A percentile compares a stretch with the other conserved stretches of the same genome.
These are phyloP conservation scores for Mikania micrantha DNA, from an alignment of 129 eudicot species.

Conservation along the genomic window DNA sequence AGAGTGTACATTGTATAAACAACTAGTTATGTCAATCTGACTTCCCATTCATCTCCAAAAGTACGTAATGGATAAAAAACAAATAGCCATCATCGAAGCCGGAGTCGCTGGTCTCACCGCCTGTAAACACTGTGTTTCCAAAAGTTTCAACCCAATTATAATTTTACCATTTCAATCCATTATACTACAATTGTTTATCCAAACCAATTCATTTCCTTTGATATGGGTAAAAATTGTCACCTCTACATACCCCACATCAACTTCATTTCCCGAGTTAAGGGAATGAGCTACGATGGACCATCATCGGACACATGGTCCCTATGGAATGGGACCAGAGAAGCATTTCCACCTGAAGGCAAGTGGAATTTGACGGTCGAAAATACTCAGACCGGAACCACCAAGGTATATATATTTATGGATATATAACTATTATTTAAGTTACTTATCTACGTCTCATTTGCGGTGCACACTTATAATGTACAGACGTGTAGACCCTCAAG, in stretches of 20 bases:
- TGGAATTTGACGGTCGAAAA: conserved; percentile 40
- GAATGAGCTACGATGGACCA: conserved; percentile 35
- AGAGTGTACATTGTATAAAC: too few species aligned
- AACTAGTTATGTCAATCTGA: too few species aligned
- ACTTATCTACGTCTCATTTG: too few species aligned
- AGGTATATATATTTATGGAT: conserved; percentile 23
- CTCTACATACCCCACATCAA: conserved; percentile 28
- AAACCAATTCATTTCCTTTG: too few species aligned
- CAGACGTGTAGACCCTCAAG: too few species aligned
- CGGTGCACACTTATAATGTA: too few species aligned
- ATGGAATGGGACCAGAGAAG: conserved; percentile 39
- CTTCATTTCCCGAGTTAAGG: conserved; percentile 30
- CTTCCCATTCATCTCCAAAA: too few species aligned
- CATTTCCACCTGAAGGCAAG: conserved; percentile 35
- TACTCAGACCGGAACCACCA: conserved; percentile 1
- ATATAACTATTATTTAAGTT: too few species aligned
- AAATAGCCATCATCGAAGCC: conserved; percentile 47
- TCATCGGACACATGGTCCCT: conserved; percentile 25
- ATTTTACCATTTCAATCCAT: conserved; percentile 53
- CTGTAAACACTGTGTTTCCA: conserved; percentile 43
- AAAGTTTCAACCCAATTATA: conserved; percentile 38
- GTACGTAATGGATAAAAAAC: conserved; percentile 36
- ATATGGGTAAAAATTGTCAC: too few species aligned
- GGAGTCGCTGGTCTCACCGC: conserved; percentile 59
- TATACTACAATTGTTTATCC: too few species aligned